Percentiles rank a stretch among this genome's conserved stretches.
These are phyloP conservation scores for Crepidotus variabilis DNA, from an alignment of 768 basidiomycete species.

Conservation along the genomic window DNA sequence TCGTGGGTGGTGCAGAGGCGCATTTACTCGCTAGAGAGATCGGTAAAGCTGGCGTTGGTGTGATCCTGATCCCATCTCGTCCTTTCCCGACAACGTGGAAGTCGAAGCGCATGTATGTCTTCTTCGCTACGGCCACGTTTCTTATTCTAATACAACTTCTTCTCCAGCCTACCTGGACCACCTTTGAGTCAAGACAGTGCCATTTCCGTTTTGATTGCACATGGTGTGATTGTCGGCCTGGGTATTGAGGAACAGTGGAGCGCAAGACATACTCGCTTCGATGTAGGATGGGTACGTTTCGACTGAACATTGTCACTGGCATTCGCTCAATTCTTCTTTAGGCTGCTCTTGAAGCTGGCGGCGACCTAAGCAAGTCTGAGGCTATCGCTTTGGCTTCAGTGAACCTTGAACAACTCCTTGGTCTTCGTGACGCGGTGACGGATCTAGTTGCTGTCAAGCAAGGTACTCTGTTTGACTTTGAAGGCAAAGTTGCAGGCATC, in stretches of 20 bases:
- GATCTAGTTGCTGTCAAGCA: constrained; percentile 32
- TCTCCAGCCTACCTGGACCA: constrained; percentile 35
- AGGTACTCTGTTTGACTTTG: constrained; percentile 34
- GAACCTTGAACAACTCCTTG: constrained; percentile 39
- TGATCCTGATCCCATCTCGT: constrained; percentile 63
- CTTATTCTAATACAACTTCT: not conserved
- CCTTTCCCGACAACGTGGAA: constrained; percentile 74
- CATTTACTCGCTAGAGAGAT: constrained; percentile 73
- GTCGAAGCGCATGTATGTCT: constrained; percentile 48
- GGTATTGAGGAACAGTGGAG: constrained; percentile 53
- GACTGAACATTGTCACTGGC: not conserved
- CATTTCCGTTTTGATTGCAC: constrained; percentile 48
- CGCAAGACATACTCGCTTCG: constrained; percentile 69
- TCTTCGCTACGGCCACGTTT: not conserved
- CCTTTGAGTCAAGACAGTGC: constrained; percentile 48
- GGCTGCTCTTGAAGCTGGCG: not conserved
- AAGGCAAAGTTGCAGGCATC: constrained; percentile 35
- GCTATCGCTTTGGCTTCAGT: constrained; percentile 18
- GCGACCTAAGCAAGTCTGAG: not conserved
- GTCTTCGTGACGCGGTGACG: too few relatives aligned
- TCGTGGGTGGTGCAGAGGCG: constrained; percentile 61
- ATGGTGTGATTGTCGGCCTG: constrained; percentile 68
- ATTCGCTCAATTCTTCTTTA: not conserved
- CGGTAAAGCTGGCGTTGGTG: constrained; percentile 61
- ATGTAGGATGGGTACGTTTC: constrained; percentile 63